Evolutionary conservation across 306 rosid genomes (phyloP).

Genomic region (Cicer cuneatum): DNA sequence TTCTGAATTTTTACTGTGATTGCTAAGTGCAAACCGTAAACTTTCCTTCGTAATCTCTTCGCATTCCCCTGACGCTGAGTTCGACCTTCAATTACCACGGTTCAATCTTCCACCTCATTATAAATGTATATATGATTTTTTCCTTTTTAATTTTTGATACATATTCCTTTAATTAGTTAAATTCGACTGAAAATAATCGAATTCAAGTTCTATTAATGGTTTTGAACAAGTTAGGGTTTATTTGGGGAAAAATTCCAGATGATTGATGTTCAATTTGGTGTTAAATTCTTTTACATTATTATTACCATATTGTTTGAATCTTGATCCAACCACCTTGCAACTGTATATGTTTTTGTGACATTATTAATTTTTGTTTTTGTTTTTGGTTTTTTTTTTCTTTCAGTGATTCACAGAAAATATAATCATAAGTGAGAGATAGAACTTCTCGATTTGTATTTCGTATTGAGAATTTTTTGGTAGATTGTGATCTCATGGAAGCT

Average conservation of each 20-base stretch:
- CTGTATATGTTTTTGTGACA: background rate
- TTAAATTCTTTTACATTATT: slow-evolving; percentile 15
- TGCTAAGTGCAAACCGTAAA: background rate
- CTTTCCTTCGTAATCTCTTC: background rate
- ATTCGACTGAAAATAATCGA: background rate
- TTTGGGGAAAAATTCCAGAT: background rate
- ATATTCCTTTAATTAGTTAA: background rate
- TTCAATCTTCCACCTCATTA: slow-evolving; percentile 35
- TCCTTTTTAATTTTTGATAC: background rate
- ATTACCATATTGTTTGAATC: background rate
- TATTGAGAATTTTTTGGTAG: background rate
- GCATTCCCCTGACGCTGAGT: background rate
- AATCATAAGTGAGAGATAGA: slow-evolving; percentile 23
- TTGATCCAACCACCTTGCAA: background rate
- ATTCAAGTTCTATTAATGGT: slow-evolving; percentile 8
- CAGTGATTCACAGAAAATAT: slow-evolving; percentile 43
- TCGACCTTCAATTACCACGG: slow-evolving; percentile 25
- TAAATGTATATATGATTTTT: background rate
- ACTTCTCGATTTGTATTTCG: slow-evolving; percentile 30
- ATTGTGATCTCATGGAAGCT: slow-evolving; percentile 51
- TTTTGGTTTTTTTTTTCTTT: background rate
- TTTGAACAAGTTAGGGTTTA: slow-evolving; percentile 37
- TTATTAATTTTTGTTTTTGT: background rate
- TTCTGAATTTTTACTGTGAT: background rate
- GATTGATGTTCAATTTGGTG: slow-evolving; percentile 1